Percentiles rank a stretch among this genome's conserved stretches.
These are phyloP conservation scores for Corymbia calophylla DNA, from an alignment of 441 rosid species.

Conservation along the genomic window DNA sequence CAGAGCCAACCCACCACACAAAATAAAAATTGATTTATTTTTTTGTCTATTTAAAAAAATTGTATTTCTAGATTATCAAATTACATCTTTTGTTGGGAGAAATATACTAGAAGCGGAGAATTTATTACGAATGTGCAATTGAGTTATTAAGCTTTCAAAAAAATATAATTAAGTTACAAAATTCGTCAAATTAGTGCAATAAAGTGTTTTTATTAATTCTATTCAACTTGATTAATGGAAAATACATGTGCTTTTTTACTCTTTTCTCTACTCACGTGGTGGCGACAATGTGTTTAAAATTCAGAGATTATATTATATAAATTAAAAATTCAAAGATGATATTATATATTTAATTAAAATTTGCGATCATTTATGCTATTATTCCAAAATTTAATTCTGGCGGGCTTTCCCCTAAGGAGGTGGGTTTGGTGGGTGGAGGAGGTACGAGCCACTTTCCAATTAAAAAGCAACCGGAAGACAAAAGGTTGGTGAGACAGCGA, in stretches of 20 bases:
- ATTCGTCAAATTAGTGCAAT: no score
- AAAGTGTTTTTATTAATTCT: neutral
- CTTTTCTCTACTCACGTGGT: no score
- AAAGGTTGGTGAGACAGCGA: neutral
- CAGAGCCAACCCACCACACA: neutral
- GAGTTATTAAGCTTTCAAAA: no score
- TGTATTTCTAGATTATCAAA: neutral
- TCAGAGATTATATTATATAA: fast-evolving
- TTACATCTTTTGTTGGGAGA: no score
- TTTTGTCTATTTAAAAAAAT: neutral
- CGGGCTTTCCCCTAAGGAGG: neutral
- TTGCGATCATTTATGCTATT: fast-evolving
- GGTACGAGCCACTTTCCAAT: neutral
- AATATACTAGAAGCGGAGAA: no score
- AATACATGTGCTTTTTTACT: no score
- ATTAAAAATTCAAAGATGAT: fast-evolving
- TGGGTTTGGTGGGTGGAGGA: neutral
- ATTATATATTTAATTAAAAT: fast-evolving
- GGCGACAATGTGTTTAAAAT: fast-evolving
- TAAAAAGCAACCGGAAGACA: neutral
- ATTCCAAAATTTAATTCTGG: neutral
- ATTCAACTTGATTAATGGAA: no score
- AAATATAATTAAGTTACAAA: fast-evolving
- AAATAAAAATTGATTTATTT: neutral
- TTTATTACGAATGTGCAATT: no score